Percentiles rank a stretch among this genome's conserved stretches.
Conservation (phyloP, 305 asterid species). For the Nicotiana rustica region DNA sequence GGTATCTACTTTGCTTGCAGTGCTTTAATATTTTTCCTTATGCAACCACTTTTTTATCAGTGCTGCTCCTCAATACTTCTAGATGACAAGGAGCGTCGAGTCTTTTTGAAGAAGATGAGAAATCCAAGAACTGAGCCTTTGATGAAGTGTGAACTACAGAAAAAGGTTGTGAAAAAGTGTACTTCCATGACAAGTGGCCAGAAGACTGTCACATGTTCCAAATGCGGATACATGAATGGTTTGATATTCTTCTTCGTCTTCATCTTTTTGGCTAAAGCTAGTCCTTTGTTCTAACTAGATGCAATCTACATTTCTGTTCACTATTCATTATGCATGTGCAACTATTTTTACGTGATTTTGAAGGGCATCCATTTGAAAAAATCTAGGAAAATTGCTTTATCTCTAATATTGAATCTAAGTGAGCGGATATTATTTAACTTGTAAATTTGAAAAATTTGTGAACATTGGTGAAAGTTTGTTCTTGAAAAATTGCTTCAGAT, state of each 20-base stretch:
- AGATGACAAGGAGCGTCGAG: slow-evolving; percentile 60
- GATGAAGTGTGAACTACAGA: slow-evolving; percentile 62
- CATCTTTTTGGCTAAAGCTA: slow-evolving; percentile 6
- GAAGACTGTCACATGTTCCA: slow-evolving; percentile 64
- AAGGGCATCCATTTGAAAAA: slow-evolving; percentile 3
- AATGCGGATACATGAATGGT: slow-evolving; percentile 86
- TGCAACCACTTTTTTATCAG: slow-evolving; percentile 45
- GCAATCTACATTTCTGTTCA: background rate
- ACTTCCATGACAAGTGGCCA: slow-evolving; percentile 61
- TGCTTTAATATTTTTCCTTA: background rate
- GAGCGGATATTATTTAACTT: slow-evolving; percentile 22
- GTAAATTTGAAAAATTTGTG: background rate
- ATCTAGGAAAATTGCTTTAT: background rate
- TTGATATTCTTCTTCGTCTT: slow-evolving; percentile 35
- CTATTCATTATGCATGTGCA: slow-evolving; percentile 15
- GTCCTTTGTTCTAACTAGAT: background rate
- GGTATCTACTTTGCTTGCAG: background rate
- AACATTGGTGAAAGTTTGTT: background rate
- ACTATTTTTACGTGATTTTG: background rate
- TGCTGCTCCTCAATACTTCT: slow-evolving; percentile 78
- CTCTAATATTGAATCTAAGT: background rate
- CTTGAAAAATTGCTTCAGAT: too few relatives aligned
- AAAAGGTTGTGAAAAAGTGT: slow-evolving; percentile 68
- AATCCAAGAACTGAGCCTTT: slow-evolving; percentile 68
- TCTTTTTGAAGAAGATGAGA: slow-evolving; percentile 71